These are phyloP conservation scores for Stentor coeruleus DNA, from an alignment of 73 alveolate species.

Conservation along the genomic window DNA sequence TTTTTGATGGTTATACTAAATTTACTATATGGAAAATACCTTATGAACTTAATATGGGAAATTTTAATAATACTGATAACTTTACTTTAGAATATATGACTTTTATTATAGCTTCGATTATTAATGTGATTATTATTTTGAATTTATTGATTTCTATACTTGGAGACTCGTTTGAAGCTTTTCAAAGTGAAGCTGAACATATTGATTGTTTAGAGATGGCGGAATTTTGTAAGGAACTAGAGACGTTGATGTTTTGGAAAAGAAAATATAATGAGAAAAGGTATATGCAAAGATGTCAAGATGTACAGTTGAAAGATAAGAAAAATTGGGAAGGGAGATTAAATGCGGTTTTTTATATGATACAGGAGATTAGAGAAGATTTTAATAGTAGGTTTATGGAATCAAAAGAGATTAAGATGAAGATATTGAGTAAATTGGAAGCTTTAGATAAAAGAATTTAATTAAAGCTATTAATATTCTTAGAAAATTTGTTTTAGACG, in stretches of 20 bases:
- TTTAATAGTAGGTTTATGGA: no score
- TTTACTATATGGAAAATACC: not conserved
- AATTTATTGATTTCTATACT: not conserved
- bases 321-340: no score
- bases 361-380: no score
- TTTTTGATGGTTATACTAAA: not conserved
- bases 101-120: not conserved
- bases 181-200: not conserved
- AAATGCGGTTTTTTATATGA: no score
- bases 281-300: not conserved
- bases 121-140: not conserved
- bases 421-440: no score
- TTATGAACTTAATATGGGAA: not conserved
- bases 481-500: no score
- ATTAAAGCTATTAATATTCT: no score
- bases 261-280: not conserved
- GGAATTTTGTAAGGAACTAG: not conserved
- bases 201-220: not conserved
- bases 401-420: no score
- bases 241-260: not conserved
- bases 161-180: not conserved
- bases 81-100: not conserved
- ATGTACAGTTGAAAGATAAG: no score
- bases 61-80: not conserved
- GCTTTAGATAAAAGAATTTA: no score